Base-by-base conservation (phyloP, 2,329 filamentous ascomycete species). In the Fusarium pilosicola region DNA sequence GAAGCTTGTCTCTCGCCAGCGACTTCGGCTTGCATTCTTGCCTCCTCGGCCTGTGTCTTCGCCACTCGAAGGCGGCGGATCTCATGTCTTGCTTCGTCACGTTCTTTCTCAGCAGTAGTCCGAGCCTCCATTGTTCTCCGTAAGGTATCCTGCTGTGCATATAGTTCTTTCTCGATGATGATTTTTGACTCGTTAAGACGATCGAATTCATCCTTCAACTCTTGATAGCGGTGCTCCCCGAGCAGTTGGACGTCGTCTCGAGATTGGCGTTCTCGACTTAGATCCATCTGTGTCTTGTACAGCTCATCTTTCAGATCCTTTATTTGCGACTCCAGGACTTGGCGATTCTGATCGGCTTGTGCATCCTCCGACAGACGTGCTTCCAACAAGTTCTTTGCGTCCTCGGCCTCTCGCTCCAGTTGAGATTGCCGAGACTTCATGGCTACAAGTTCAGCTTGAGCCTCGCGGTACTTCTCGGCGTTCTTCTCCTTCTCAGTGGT, bases 81-180 rank as follows among this genome's bases (percentile, higher is more conserved):
- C 79, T 98, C 96, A 41, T 90, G 88, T 65, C 97, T 94, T 48
- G 96, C 93, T 62, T 97, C 94, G 78, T 97, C 96, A 6, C 95
- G 93, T 78, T 97, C 94, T 74, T 92, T 90, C 80, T 99, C 96
- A 2, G 94, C 94, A 10, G 90, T 89, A 10, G 91, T 88, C 38
- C 94, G 90, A 52, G 94, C 92, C 81, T 97, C 95, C 74, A 93
- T 94, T 17, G 95, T 94, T 62, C 96, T 91, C 42, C 96, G 91
- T 51, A 98, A 88, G 17, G 94, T 93, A 79, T 99, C 96, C 81
- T 98, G 95, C 79, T 98, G 96, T 10, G 94, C 92, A 80, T 98
- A 98, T 81, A 99, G 92, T 82, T 98, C 96, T 82, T 98, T 98
- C 82, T 99, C 96, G 72, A 99, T 97, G 52, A 92, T 97, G 77